Base-by-base conservation (phyloP, 805 yeast genomes). In the Wickerhamomyces subpelliculosus region DNA sequence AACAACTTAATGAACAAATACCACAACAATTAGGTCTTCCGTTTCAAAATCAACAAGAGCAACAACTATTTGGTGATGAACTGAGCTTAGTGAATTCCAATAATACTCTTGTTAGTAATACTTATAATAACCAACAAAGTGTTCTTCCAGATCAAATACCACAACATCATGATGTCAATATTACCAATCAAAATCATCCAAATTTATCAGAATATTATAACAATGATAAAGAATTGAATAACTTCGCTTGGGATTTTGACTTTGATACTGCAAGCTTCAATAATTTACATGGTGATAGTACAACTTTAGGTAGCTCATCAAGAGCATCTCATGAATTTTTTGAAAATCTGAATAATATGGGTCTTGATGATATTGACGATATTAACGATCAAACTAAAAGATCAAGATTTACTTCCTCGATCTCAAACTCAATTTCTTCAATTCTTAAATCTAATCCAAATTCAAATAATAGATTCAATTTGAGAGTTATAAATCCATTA, bases 401-500 rank as follows among this genome's bases (percentile, higher is more conserved):
- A 18, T 32, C 47, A 17, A 41, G 39, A 34, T 43, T 46, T 16
- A 38, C 45, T 9, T 40, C 38, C 42, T 23, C 46, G 27, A 28
- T 46, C 37, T 51, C 57, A 18, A 50, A 41, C 34, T 49, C 55
- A 5, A 12, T 53, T 1, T 44, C 53, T 4, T 44, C 47, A 10
- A 54, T 52, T 17, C 51, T 54, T 45, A 51, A 43, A 31, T n/a
- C n/a, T n/a, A 34, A 27, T 10, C 24, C 20, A 14, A n/a, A n/a
- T n/a, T 21, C 48, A 5, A 26, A 28, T 28, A 37, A 41, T 28
- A 34, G 65, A 63, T 39, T 61, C 66, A 42, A 61, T 67, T 40
- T 54, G n/a, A 45, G 58, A 66, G 40, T 57, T 61, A 54, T 54
- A 26, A 53, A 54, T 33, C 59, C 59, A 8, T 33, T 53, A 10